phyloP scores from a whole-genome alignment of 768 basidiomycete species.

The Suillus occidentalis region DNA sequence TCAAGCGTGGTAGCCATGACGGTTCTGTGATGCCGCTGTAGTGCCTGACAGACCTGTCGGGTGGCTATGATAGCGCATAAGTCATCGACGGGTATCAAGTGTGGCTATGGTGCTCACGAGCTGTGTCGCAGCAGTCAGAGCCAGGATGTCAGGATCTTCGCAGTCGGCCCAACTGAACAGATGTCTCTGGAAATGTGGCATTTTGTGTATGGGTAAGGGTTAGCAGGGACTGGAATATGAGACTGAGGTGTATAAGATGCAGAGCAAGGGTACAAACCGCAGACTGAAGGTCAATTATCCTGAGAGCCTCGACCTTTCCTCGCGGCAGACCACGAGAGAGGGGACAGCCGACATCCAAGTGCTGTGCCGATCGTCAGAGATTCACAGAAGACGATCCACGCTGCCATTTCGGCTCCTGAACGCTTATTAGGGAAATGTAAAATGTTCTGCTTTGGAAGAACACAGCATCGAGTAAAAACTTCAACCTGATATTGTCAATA shows the following conservation, averaged over 20 bases:
- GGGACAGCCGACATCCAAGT: neutral
- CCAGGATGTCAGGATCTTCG: slow-evolving; percentile 4
- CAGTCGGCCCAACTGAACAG: neutral
- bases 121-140: slow-evolving; percentile 7
- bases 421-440: neutral
- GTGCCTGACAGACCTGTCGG: neutral
- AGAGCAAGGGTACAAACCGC: neutral
- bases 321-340: slow-evolving; percentile 5
- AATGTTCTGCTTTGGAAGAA: neutral
- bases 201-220: neutral
- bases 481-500: neutral
- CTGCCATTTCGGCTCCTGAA: neutral
- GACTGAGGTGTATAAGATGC: neutral
- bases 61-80: slow-evolving; percentile 1
- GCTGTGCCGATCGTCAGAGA: slow-evolving; percentile 1
- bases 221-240: neutral
- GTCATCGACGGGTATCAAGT: neutral
- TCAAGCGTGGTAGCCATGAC: slow-evolving; percentile 5
- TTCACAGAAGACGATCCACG: neutral
- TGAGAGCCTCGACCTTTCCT: slow-evolving; percentile 5
- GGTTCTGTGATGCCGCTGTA: neutral
- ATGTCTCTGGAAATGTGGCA: neutral
- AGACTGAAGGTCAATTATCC: slow-evolving; percentile 5
- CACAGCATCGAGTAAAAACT: neutral
- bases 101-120: slow-evolving; percentile 4